Conservation (phyloP, 768 basidiomycete genomes). For the Kwoniella mangroviensis region DNA sequence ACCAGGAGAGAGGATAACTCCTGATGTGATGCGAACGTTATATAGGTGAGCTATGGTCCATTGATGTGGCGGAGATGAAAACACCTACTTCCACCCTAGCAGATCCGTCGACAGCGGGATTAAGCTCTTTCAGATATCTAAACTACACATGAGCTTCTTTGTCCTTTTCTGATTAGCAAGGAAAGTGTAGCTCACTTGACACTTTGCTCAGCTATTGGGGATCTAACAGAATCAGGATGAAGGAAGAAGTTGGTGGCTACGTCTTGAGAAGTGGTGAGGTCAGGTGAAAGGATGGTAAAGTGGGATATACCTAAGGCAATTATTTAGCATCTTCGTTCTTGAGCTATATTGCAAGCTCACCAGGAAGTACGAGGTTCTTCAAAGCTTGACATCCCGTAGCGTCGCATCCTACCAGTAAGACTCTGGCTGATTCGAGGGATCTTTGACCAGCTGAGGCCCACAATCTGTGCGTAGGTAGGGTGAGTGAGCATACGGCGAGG, state of each 20-base stretch:
- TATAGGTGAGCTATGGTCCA: background rate
- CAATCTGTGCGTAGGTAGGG: slow-evolving; percentile 62
- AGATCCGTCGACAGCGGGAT: slow-evolving; percentile 77
- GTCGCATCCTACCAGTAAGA: slow-evolving; percentile 78
- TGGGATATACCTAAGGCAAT: slow-evolving; percentile 71
- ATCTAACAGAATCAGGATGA: slow-evolving; percentile 75
- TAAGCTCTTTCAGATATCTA: slow-evolving; percentile 75
- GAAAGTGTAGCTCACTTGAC: slow-evolving; percentile 60
- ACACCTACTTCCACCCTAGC: slow-evolving; percentile 64
- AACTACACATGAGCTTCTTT: background rate
- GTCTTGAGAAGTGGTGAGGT: slow-evolving; percentile 69
- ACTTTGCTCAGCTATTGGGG: slow-evolving; percentile 76
- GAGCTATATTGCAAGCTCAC: slow-evolving; percentile 35
- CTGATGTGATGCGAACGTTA: slow-evolving; percentile 27
- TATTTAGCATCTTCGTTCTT: background rate
- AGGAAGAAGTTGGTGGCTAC: slow-evolving; percentile 98
- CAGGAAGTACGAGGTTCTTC: slow-evolving; percentile 96
- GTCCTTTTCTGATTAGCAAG: background rate
- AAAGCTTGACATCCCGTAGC: slow-evolving; percentile 86
- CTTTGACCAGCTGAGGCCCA: slow-evolving; percentile 93
- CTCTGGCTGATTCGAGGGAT: slow-evolving; percentile 80
- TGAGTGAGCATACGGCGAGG: background rate
- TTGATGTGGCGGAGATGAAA: too few relatives aligned
- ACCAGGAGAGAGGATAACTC: slow-evolving; percentile 68
- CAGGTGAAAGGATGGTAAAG: slow-evolving; percentile 84